phyloP scores from a whole-genome alignment of 1,139 yeast genomes.

The Insectozyma bohioensis region DNA sequence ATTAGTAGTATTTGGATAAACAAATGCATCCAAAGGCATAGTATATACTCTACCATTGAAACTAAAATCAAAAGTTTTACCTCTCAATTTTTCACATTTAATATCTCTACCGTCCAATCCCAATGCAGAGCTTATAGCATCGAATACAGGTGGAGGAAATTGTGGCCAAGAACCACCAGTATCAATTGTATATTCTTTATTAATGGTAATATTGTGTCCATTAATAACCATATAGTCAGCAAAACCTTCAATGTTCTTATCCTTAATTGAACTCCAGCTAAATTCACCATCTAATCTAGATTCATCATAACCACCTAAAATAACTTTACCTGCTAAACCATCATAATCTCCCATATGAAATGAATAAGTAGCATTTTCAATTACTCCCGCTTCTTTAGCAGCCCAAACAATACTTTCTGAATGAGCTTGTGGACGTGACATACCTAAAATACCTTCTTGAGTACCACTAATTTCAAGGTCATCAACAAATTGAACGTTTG shows the following conservation, averaged over 20 bases:
- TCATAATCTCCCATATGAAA: neutral
- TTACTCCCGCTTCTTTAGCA: conserved; percentile 6
- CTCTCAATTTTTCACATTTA: neutral
- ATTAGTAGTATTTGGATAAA: conserved; percentile 15
- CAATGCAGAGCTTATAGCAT: neutral
- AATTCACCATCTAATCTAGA: conserved; percentile 6
- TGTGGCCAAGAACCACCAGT: conserved; percentile 2
- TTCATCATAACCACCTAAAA: conserved; percentile 7
- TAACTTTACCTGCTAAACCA: conserved; percentile 2
- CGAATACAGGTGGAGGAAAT: conserved; percentile 2
- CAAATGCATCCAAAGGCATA: conserved; percentile 4
- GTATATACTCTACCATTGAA: conserved; percentile 4
- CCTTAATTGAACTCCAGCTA: conserved; percentile 6
- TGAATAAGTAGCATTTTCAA: conserved; percentile 7
- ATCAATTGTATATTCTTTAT: conserved; percentile 4
- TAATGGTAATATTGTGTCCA: conserved; percentile 3
- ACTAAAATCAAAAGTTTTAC: conserved; percentile 2
- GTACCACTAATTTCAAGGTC: neutral
- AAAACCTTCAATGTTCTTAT: conserved; percentile 2
- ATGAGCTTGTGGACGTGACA: neutral
- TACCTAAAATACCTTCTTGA: conserved; percentile 8
- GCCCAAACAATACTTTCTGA: conserved; percentile 3
- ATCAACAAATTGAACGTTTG: neutral
- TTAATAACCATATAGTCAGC: conserved; percentile 1
- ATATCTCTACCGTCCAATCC: neutral